Conservation (phyloP, 805 yeast genomes). For the Metschnikowia reukaufii region DNA sequence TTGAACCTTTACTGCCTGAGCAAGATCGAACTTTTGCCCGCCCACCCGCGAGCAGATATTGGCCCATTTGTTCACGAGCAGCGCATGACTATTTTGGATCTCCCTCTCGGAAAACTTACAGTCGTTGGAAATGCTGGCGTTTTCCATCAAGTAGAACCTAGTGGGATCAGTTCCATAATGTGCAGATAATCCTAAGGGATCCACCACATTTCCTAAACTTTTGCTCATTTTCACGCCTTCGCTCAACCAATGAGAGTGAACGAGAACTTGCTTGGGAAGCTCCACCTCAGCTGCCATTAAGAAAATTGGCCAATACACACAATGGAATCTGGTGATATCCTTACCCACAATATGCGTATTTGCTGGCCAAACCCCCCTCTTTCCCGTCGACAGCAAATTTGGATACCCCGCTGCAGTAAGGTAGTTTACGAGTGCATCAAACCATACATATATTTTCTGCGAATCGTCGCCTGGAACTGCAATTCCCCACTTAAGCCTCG, state of each 20-base stretch:
- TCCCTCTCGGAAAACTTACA: constrained; percentile 70
- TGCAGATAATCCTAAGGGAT: constrained; percentile 67
- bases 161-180: constrained; percentile 71
- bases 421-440: constrained; percentile 89
- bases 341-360: constrained; percentile 82
- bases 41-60: constrained; percentile 75
- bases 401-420: constrained; percentile 66
- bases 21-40: constrained; percentile 63
- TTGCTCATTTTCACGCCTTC: constrained; percentile 94
- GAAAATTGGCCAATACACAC: constrained; percentile 92
- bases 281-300: constrained; percentile 76
- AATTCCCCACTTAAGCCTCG: constrained; percentile 86
- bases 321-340: constrained; percentile 85
- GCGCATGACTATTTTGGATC: constrained; percentile 53
- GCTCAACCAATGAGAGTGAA: constrained; percentile 93
- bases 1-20: constrained; percentile 39
- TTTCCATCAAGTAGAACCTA: constrained; percentile 73
- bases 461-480: constrained; percentile 76
- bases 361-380: constrained; percentile 55
- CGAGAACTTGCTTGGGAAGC: constrained; percentile 72
- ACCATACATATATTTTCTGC: constrained; percentile 93
- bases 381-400: constrained; percentile 10
- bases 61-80: constrained; percentile 78
- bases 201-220: constrained; percentile 89
- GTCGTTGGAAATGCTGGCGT: constrained; percentile 73